Evolutionary conservation across 805 yeast genomes (phyloP).

Genomic region (Candida patagonica): DNA sequence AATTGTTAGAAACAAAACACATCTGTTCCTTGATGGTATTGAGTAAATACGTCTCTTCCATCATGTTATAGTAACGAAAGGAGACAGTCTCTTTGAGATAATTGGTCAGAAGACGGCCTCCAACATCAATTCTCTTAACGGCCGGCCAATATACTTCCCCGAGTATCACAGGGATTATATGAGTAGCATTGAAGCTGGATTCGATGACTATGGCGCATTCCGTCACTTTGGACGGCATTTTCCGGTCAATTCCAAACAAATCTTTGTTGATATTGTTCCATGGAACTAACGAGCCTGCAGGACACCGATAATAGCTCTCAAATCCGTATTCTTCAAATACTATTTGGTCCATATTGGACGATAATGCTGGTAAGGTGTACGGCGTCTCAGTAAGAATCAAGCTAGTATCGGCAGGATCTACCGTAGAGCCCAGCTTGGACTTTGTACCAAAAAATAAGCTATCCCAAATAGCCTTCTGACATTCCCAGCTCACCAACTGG

Average conservation of each 20-base stretch:
- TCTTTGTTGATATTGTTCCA: slow-evolving; percentile 38
- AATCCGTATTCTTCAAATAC: slow-evolving; percentile 92
- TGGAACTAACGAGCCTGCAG: slow-evolving; percentile 40
- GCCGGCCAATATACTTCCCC: slow-evolving; percentile 73
- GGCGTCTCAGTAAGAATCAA: slow-evolving; percentile 74
- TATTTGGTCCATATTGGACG: slow-evolving; percentile 81
- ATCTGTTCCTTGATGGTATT: slow-evolving; percentile 78
- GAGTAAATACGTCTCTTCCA: slow-evolving; percentile 79
- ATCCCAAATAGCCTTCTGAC: slow-evolving; percentile 88
- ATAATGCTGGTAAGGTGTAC: slow-evolving; percentile 68
- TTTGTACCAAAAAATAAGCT: slow-evolving; percentile 47
- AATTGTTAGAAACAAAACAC: slow-evolving; percentile 59
- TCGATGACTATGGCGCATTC: slow-evolving; percentile 80
- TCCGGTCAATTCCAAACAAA: slow-evolving; percentile 20
- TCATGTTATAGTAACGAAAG: slow-evolving; percentile 84
- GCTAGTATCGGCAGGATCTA: slow-evolving; percentile 41
- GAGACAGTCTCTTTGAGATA: slow-evolving; percentile 75
- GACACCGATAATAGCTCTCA: slow-evolving; percentile 55
- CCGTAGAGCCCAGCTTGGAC: slow-evolving; percentile 16
- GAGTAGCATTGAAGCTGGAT: slow-evolving; percentile 79
- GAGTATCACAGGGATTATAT: slow-evolving; percentile 75
- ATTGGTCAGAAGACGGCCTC: slow-evolving; percentile 79
- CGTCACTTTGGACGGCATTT: slow-evolving; percentile 14
- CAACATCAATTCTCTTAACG: slow-evolving; percentile 69
- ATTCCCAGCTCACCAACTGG: slow-evolving; percentile 83